Conservation (phyloP, 495 filamentous ascomycete genomes). For the Niebla homalea region DNA sequence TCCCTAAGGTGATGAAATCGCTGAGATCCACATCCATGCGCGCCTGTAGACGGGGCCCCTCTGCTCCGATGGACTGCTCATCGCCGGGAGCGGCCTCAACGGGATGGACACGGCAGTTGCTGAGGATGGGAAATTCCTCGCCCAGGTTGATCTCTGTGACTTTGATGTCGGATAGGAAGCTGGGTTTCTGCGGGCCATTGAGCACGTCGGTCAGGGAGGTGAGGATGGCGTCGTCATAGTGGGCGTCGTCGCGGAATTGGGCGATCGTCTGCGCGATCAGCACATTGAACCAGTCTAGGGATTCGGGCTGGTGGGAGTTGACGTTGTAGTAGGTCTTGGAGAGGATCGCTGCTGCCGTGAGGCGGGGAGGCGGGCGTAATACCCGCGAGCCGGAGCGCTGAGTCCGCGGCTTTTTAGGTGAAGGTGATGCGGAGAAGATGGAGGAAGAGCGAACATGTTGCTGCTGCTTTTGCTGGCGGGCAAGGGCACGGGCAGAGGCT, state of each 20-base stretch:
- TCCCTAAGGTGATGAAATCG: constrained; percentile 74
- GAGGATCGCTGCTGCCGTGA: constrained; percentile 81
- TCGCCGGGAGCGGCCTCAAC: constrained; percentile 49
- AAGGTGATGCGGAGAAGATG: constrained; percentile 25
- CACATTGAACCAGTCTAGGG: constrained; percentile 99
- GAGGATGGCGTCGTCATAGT: constrained; percentile 79
- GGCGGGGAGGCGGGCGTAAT: constrained; percentile 48
- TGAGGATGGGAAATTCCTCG: constrained; percentile 97
- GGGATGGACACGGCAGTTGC: constrained; percentile 87
- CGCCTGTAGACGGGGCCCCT: constrained; percentile 68
- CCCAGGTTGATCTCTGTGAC: constrained; percentile 88
- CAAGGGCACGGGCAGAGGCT: constrained; percentile 51
- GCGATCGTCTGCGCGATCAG: constrained; percentile 93
- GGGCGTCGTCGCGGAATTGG: constrained; percentile 81
- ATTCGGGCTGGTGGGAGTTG: constrained; percentile 91
- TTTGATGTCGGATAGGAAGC: constrained; percentile 82
- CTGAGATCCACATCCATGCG: constrained; percentile 93
- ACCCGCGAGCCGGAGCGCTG: constrained; percentile 66
- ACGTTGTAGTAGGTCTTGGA: constrained; percentile 97
- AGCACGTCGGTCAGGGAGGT: constrained; percentile 78
- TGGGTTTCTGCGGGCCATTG: constrained; percentile 73
- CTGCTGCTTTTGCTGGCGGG: constrained; percentile 54
- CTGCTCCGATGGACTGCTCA: constrained; percentile 31
- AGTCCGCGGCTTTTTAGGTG: constrained; percentile 31
- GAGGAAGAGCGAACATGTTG: constrained; percentile 48